Percentiles rank a stretch among this genome's conserved stretches.
phyloP scores from a whole-genome alignment of 2,329 filamentous ascomycete genomes.

The Taxawa tesnikishii region DNA sequence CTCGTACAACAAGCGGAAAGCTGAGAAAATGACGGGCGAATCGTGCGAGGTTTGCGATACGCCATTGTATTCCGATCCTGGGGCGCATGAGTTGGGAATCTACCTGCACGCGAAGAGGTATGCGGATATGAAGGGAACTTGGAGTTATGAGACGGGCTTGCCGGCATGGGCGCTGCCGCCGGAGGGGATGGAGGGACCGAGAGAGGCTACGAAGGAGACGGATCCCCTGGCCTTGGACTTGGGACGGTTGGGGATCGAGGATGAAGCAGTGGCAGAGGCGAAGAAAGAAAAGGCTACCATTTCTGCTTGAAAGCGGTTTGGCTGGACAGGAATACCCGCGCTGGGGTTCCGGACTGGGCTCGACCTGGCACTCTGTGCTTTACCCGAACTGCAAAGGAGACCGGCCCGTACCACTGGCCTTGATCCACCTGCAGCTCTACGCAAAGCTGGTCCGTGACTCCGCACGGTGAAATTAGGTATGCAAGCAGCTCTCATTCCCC shows the following conservation, averaged over 20 bases:
- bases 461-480: too few relatives aligned
- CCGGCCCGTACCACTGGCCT: too few relatives aligned
- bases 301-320: too few relatives aligned
- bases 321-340: too few relatives aligned
- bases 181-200: slow-evolving; percentile 57
- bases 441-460: too few relatives aligned
- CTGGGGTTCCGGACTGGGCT: too few relatives aligned
- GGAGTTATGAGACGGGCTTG: slow-evolving; percentile 77
- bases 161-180: slow-evolving; percentile 83
- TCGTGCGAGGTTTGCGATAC: slow-evolving; percentile 73
- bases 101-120: slow-evolving; percentile 91
- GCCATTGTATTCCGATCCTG: slow-evolving; percentile 85
- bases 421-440: too few relatives aligned
- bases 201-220: slow-evolving; percentile 42
- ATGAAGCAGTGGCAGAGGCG: neutral
- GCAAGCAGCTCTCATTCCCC: too few relatives aligned
- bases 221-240: slow-evolving; percentile 33
- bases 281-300: too few relatives aligned
- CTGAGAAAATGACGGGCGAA: slow-evolving; percentile 85
- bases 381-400: too few relatives aligned
- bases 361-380: too few relatives aligned
- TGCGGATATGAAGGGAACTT: slow-evolving; percentile 67
- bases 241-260: slow-evolving; percentile 21
- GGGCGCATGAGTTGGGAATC: slow-evolving; percentile 76
- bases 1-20: slow-evolving; percentile 77